Evolutionary conservation across 164 flowering plant species (phyloP).

Genomic region (Liquidambar formosana): DNA sequence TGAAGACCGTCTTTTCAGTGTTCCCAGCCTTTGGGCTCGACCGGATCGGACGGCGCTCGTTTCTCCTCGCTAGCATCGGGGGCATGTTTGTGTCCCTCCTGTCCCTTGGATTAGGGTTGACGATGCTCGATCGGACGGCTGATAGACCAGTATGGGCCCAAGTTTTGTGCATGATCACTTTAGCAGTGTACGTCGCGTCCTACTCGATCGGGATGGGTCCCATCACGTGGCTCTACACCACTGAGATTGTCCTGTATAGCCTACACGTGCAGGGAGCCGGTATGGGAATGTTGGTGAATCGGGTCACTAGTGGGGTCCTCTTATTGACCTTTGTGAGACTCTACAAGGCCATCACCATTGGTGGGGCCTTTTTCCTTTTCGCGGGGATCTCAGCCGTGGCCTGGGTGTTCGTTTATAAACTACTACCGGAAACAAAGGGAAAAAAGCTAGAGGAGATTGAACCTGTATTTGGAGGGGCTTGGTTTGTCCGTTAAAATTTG

Average conservation of each 20-base stretch:
- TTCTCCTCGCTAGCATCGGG: slow-evolving; percentile 51
- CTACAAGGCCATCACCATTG: slow-evolving; percentile 44
- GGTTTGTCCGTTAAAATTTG: no score
- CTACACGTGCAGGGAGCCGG: slow-evolving; percentile 61
- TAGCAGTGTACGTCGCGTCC: slow-evolving; percentile 39
- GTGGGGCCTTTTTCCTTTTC: slow-evolving; percentile 57
- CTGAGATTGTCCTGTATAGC: slow-evolving; percentile 68
- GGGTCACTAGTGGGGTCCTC: slow-evolving; percentile 57
- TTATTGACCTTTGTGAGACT: slow-evolving; percentile 56
- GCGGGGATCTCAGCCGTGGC: slow-evolving; percentile 40
- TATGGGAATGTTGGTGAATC: slow-evolving; percentile 53
- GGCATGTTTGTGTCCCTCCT: slow-evolving; percentile 59
- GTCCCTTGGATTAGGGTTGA: slow-evolving; percentile 39
- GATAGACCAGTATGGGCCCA: slow-evolving; percentile 49
- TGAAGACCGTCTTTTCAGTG: slow-evolving; percentile 54
- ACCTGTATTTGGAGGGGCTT: slow-evolving; percentile 45
- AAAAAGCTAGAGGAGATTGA: slow-evolving; percentile 62
- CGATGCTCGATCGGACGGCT: slow-evolving; percentile 36
- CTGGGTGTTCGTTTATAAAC: slow-evolving; percentile 46
- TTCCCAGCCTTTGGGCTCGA: slow-evolving; percentile 61
- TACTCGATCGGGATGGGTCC: slow-evolving; percentile 82
- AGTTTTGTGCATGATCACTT: slow-evolving; percentile 32
- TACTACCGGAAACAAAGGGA: slow-evolving; percentile 71
- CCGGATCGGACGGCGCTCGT: slow-evolving; percentile 57
- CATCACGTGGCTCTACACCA: slow-evolving; percentile 73